These are phyloP conservation scores for Zea luxurians DNA, from an alignment of 176 grass and related monocot genomes.

Conservation along the genomic window DNA sequence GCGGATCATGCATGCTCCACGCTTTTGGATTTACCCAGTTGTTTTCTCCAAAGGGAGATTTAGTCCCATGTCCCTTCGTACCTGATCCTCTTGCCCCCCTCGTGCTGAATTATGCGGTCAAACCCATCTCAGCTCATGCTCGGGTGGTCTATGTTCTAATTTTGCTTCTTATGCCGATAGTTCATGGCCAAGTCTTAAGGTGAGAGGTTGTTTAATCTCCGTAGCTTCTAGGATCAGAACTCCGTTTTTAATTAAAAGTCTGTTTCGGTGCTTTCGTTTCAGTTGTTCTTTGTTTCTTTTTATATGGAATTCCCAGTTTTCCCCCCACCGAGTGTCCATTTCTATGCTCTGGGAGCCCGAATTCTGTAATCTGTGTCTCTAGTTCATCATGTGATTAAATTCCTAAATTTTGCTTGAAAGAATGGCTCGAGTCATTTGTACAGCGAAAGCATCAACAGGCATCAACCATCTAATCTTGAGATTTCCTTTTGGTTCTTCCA, in stretches of 20 bases:
- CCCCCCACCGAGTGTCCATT: not conserved
- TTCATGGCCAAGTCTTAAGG: conserved; percentile 24
- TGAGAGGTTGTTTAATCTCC: conserved; percentile 35
- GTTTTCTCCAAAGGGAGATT: conserved; percentile 32
- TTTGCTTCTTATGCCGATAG: conserved; percentile 1
- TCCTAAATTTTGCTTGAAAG: not conserved
- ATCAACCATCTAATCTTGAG: conserved; percentile 1
- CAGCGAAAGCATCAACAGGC: conserved; percentile 13
- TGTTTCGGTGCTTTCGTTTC: conserved; percentile 15
- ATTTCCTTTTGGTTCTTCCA: conserved; percentile 35
- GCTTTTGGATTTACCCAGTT: conserved; percentile 24
- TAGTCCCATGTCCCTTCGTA: conserved; percentile 24
- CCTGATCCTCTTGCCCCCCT: conserved; percentile 23
- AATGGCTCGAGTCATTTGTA: not conserved
- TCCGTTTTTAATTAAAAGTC: not conserved
- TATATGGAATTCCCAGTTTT: not conserved
- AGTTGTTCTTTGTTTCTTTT: conserved; percentile 16
- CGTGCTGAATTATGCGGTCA: not conserved
- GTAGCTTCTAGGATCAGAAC: not conserved
- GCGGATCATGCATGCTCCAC: conserved; percentile 24
- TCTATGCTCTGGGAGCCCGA: conserved; percentile 1
- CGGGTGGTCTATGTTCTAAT: not conserved
- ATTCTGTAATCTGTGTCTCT: not conserved
- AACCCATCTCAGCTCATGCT: conserved; percentile 32
- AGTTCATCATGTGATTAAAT: conserved; percentile 19